Percentiles rank a stretch among this genome's conserved stretches.
phyloP scores from a whole-genome alignment of 1,284 basidiomycete species.

The Rhodofomes roseus region DNA sequence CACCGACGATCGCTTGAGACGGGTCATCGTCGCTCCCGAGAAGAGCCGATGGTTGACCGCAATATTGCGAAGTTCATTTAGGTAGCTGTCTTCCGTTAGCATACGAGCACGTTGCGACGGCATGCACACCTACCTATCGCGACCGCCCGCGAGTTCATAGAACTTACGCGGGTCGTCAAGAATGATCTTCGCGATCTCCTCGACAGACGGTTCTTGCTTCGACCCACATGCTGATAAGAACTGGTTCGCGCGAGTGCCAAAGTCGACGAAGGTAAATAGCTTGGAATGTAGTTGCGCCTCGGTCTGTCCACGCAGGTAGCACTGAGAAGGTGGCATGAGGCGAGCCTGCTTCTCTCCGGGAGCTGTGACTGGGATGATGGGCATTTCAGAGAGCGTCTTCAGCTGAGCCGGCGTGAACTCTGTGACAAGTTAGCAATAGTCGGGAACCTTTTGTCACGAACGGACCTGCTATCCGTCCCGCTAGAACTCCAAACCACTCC shows the following conservation, averaged over 20 bases:
- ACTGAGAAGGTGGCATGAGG: slow-evolving; percentile 60
- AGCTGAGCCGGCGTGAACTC: slow-evolving; percentile 50
- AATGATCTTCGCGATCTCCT: slow-evolving; percentile 70
- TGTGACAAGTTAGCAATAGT: slow-evolving; percentile 19
- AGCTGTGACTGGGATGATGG: slow-evolving; percentile 52
- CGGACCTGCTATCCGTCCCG: slow-evolving; percentile 68
- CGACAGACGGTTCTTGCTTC: slow-evolving; percentile 83
- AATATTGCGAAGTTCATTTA: slow-evolving; percentile 82
- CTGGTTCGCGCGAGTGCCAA: slow-evolving; percentile 77
- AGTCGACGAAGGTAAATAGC: slow-evolving; percentile 87
- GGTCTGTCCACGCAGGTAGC: slow-evolving; percentile 59
- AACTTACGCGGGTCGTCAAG: slow-evolving; percentile 67
- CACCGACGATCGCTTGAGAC: slow-evolving; percentile 71
- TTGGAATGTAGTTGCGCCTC: slow-evolving; percentile 65
- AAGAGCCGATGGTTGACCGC: slow-evolving; percentile 73
- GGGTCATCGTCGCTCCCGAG: slow-evolving; percentile 47
- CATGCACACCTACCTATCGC: slow-evolving; percentile 48
- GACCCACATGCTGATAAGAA: slow-evolving; percentile 90
- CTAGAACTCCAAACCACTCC: slow-evolving; percentile 76
- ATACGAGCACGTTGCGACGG: neutral
- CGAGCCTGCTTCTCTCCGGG: slow-evolving; percentile 30
- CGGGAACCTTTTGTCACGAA: neutral
- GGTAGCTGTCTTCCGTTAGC: slow-evolving; percentile 48
- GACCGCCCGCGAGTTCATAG: slow-evolving; percentile 62
- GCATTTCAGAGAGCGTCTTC: slow-evolving; percentile 42